A percentile compares a stretch with the other conserved stretches of the same genome.
phyloP scores from a whole-genome alignment of 2,329 filamentous ascomycete species.

The Zymoseptoria brevis region DNA sequence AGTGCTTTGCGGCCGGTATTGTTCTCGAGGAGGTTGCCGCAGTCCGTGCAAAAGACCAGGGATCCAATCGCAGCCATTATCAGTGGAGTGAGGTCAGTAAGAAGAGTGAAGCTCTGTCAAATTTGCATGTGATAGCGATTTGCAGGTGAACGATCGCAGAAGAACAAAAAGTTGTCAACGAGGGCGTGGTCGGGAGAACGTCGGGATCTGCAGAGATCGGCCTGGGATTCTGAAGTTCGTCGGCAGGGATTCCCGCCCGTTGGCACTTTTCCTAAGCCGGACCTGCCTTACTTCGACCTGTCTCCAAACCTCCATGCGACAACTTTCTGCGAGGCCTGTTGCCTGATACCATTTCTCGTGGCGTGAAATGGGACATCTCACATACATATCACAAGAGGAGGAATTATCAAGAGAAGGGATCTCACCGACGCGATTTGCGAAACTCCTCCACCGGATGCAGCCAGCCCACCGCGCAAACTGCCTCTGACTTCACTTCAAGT shows the following conservation, averaged over 20 bases:
- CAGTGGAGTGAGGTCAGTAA: neutral
- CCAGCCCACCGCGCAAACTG: constrained; percentile 1
- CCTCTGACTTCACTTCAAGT: neutral
- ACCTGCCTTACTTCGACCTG: neutral
- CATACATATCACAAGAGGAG: neutral
- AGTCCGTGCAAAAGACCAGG: constrained; percentile 85
- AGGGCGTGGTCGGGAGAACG: neutral
- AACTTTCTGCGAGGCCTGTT: neutral
- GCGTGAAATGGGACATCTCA: neutral
- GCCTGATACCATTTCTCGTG: neutral
- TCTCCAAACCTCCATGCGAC: neutral
- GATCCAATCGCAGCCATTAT: constrained; percentile 84
- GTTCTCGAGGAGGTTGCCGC: constrained; percentile 79
- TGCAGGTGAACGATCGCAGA: neutral
- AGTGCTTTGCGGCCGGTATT: constrained; percentile 70
- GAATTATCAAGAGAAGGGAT: neutral
- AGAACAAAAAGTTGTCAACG: neutral
- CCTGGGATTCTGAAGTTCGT: neutral
- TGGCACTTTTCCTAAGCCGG: neutral
- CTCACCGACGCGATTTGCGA: neutral
- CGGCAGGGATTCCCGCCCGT: neutral
- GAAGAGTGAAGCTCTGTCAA: neutral
- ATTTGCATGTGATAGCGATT: constrained; percentile 1
- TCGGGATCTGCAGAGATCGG: neutral
- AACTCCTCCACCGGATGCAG: constrained; percentile 3